phyloP scores from a whole-genome alignment of 345 rosid species.

The Angophora floribunda region DNA sequence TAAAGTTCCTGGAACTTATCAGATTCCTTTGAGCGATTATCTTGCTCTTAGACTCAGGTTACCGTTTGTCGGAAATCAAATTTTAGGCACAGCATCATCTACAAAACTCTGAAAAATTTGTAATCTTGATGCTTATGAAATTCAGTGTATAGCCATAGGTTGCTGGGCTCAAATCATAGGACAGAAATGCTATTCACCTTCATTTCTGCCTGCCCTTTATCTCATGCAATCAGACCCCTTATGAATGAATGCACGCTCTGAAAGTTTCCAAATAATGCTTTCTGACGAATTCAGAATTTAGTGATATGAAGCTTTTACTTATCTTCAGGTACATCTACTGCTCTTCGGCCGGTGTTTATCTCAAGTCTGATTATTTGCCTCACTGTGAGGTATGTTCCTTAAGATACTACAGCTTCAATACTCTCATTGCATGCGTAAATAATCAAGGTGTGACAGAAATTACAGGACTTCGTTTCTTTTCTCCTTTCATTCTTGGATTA shows the following conservation, averaged over 20 bases:
- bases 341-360: slow-evolving; percentile 95
- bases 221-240: background rate
- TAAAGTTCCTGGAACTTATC: background rate
- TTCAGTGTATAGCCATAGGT: background rate
- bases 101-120: background rate
- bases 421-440: background rate
- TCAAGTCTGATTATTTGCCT: slow-evolving; percentile 80
- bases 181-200: background rate
- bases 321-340: slow-evolving; percentile 78
- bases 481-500: background rate
- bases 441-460: background rate
- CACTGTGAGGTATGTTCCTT: slow-evolving; percentile 56
- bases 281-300: background rate
- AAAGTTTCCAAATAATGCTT: background rate
- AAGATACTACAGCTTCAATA: background rate
- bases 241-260: background rate
- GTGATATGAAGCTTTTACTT: background rate
- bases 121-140: background rate
- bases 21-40: background rate
- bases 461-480: background rate
- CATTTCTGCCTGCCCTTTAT: background rate
- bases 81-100: background rate
- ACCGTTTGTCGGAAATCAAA: background rate
- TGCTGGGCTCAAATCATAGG: background rate
- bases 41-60: background rate